phyloP scores from a whole-genome alignment of 2,329 filamentous ascomycete species.

The Botrytis aclada region DNA sequence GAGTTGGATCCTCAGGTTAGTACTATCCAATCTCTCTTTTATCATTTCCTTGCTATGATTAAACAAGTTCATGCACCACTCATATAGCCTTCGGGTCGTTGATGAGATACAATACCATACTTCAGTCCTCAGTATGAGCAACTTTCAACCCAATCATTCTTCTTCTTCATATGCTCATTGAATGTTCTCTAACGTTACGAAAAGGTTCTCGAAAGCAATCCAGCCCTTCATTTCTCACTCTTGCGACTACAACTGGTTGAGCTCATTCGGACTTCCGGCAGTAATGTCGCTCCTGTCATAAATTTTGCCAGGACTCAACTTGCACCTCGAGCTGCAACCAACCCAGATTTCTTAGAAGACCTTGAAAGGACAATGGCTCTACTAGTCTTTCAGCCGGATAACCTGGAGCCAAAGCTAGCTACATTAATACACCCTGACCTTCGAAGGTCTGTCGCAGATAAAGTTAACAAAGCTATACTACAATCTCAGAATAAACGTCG shows the following conservation, averaged over 20 bases:
- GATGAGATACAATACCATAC: constrained; percentile 79
- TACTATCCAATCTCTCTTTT: constrained; percentile 22
- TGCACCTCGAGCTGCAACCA: constrained; percentile 79
- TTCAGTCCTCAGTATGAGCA: constrained; percentile 88
- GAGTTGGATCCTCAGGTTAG: constrained; percentile 88
- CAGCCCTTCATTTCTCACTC: constrained; percentile 82
- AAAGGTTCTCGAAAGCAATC: constrained; percentile 77
- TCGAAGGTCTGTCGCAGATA: constrained; percentile 77
- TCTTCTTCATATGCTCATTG: constrained; percentile 15
- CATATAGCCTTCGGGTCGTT: constrained; percentile 83
- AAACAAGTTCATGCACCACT: constrained; percentile 98
- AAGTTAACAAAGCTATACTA: constrained; percentile 87
- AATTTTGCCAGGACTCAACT: constrained; percentile 86
- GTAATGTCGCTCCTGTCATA: constrained; percentile 72
- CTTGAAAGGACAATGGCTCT: constrained; percentile 92
- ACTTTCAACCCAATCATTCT: constrained; percentile 26
- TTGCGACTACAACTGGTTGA: constrained; percentile 91
- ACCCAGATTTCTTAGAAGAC: constrained; percentile 77
- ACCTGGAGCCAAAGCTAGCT: constrained; percentile 70
- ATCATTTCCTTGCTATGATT: constrained; percentile 71
- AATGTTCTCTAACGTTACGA: constrained; percentile 23
- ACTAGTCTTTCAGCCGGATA: constrained; percentile 81
- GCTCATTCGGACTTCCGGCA: constrained; percentile 70
- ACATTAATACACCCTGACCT: constrained; percentile 76
- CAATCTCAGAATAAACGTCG: constrained; percentile 66